A percentile compares a stretch with the other conserved stretches of the same genome.
phyloP scores from a whole-genome alignment of 495 filamentous ascomycete species.

The Saxophila tyrrhenica region DNA sequence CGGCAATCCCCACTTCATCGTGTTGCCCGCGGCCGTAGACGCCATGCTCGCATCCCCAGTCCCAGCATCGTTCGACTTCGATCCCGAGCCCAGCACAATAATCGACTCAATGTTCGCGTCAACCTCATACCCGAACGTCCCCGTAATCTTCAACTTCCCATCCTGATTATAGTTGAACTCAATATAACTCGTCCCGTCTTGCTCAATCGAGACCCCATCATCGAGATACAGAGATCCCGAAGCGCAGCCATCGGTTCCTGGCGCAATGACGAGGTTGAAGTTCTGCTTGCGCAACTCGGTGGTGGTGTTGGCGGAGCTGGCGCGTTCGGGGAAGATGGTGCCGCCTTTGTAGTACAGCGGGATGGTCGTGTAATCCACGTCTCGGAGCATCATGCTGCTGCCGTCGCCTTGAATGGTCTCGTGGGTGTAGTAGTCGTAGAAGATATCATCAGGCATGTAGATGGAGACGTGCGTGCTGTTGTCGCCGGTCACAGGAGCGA shows the following conservation, averaged over 20 bases:
- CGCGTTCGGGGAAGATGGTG: conserved; percentile 53
- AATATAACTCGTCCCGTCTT: conserved; percentile 21
- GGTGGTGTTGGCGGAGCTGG: conserved; percentile 56
- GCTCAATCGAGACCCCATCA: conserved; percentile 27
- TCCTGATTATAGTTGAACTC: conserved; percentile 20
- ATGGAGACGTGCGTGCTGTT: conserved; percentile 53
- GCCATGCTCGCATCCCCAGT: not conserved
- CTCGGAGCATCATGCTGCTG: conserved; percentile 36
- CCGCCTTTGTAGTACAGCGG: conserved; percentile 65
- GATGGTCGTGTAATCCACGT: conserved; percentile 53
- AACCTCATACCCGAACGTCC: conserved; percentile 21
- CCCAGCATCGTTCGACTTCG: not conserved
- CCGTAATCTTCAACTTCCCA: conserved; percentile 15
- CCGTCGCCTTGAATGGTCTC: conserved; percentile 46
- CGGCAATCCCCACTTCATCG: too few species aligned
- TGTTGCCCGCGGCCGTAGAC: too few species aligned
- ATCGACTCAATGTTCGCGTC: not conserved
- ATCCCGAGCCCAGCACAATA: not conserved
- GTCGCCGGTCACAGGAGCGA: conserved; percentile 58
- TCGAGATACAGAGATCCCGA: conserved; percentile 42
- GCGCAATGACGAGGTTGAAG: conserved; percentile 61
- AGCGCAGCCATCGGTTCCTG: conserved; percentile 39
- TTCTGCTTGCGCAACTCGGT: conserved; percentile 50
- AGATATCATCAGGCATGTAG: conserved; percentile 63
- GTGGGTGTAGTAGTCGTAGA: conserved; percentile 68